phyloP scores from a whole-genome alignment of 495 filamentous ascomycete species.

The Xylaria longipes region DNA sequence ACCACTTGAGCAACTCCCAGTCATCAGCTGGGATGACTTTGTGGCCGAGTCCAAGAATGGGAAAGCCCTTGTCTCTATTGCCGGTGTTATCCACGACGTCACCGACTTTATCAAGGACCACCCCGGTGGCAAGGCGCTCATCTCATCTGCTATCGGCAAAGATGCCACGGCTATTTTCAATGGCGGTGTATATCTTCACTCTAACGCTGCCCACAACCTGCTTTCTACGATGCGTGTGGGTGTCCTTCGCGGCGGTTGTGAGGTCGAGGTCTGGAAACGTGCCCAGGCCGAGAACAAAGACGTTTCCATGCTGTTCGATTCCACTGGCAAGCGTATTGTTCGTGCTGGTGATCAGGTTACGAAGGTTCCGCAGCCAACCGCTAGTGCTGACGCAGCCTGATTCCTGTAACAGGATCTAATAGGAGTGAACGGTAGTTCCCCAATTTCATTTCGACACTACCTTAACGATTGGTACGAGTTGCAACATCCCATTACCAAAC shows the following conservation, averaged over 20 bases:
- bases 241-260: conserved; percentile 93
- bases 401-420: background rate
- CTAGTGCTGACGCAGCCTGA: conserved; percentile 76
- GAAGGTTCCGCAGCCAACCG: conserved; percentile 75
- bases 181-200: conserved; percentile 97
- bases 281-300: conserved; percentile 90
- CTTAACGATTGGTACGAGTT: background rate
- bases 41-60: conserved; percentile 87
- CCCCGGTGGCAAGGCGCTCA: conserved; percentile 95
- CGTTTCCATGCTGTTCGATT: conserved; percentile 78
- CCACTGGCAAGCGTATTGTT: conserved; percentile 79
- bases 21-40: conserved; percentile 96
- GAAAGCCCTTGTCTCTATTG: conserved; percentile 84
- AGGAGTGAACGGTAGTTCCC: background rate
- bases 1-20: conserved; percentile 90
- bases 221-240: conserved; percentile 96
- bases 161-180: conserved; percentile 99
- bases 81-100: conserved; percentile 96
- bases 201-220: conserved; percentile 96
- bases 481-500: background rate
- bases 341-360: conserved; percentile 91
- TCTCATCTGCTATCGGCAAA: conserved; percentile 91
- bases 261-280: conserved; percentile 99
- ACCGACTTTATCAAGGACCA: conserved; percentile 95
- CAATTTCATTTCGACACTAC: background rate